Evolutionary conservation across 257 asterid species (phyloP).

Genomic region (Rhazya stricta): DNA sequence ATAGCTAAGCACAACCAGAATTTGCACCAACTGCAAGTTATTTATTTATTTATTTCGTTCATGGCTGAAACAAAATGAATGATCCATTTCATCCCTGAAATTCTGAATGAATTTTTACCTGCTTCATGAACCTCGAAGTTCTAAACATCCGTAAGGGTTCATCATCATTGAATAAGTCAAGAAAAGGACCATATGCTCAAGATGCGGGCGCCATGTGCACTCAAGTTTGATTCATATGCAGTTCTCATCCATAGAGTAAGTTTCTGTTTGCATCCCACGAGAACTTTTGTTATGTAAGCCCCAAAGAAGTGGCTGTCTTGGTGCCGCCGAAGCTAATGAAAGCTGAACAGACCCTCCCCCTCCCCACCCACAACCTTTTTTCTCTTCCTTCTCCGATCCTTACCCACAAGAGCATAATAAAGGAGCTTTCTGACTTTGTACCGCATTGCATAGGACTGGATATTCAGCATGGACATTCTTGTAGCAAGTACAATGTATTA

Average conservation of each 20-base stretch:
- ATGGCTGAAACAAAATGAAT: background rate
- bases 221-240: background rate
- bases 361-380: background rate
- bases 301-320: background rate
- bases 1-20: background rate
- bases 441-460: background rate
- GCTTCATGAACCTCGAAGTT: background rate
- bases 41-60: background rate
- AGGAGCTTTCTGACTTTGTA: background rate
- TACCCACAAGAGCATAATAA: background rate
- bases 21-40: background rate
- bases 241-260: background rate
- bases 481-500: conserved; percentile 1
- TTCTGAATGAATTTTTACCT: background rate
- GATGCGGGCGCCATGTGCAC: conserved; percentile 9
- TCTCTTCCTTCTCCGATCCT: background rate
- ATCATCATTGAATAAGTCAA: conserved; percentile 5
- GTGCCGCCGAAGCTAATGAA: background rate
- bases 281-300: background rate
- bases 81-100: background rate
- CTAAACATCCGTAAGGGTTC: background rate
- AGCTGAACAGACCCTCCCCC: background rate
- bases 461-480: background rate
- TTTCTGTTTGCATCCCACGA: background rate
- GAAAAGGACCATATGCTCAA: background rate